These are phyloP conservation scores for Fraxinus quadrangulata DNA, from an alignment of 257 asterid species.

Conservation along the genomic window DNA sequence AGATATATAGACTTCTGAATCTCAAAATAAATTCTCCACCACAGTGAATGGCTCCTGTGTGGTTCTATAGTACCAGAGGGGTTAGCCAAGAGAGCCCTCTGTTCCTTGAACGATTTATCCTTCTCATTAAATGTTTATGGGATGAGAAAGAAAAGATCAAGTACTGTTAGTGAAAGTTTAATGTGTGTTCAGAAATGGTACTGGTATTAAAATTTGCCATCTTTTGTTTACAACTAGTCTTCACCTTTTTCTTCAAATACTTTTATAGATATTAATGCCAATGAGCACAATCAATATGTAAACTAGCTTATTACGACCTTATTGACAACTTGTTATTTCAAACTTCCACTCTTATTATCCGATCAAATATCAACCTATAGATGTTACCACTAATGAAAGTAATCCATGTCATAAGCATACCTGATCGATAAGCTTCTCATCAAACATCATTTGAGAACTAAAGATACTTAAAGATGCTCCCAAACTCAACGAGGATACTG, in stretches of 20 bases:
- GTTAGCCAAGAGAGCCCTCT: not conserved
- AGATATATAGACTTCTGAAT: not conserved
- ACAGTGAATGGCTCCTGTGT: not conserved
- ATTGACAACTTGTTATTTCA: not conserved
- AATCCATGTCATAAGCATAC: conserved; percentile 43
- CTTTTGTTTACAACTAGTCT: not conserved
- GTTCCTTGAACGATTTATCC: not conserved
- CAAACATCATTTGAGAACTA: conserved; percentile 87
- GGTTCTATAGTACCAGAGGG: not conserved
- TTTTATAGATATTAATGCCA: not conserved
- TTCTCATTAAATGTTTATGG: not conserved
- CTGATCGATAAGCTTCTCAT: conserved; percentile 93
- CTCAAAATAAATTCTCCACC: not conserved
- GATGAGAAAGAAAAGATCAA: not conserved
- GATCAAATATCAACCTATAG: conserved; percentile 4
- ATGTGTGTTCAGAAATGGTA: not conserved
- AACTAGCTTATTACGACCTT: not conserved
- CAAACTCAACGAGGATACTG: conserved; percentile 69
- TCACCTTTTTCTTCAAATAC: not conserved
- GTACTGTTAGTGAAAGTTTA: not conserved
- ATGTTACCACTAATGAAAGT: conserved; percentile 13
- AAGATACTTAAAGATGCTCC: conserved; percentile 93
- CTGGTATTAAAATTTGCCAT: not conserved
- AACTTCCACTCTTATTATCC: not conserved
- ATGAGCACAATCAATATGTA: not conserved